These are phyloP conservation scores for Sarcomyxa edulis DNA, from an alignment of 768 basidiomycete genomes.

Conservation along the genomic window DNA sequence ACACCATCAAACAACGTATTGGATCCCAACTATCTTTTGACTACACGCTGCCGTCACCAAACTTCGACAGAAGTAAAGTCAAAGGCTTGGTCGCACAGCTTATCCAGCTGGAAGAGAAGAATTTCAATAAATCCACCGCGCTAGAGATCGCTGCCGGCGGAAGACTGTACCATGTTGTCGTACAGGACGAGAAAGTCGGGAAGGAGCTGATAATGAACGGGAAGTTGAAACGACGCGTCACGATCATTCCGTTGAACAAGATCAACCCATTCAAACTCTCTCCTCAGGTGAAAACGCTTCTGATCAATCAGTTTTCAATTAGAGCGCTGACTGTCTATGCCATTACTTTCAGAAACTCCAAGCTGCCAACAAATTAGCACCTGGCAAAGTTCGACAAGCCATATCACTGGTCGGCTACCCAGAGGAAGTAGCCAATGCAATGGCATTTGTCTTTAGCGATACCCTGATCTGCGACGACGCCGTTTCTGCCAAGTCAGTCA, in stretches of 20 bases:
- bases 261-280: constrained; percentile 58
- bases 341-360: constrained; percentile 71
- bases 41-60: constrained; percentile 68
- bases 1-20: constrained; percentile 59
- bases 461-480: constrained; percentile 90
- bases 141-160: constrained; percentile 90
- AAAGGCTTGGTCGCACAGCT: constrained; percentile 91
- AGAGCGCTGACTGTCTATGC: too few species aligned
- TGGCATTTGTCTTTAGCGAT: constrained; percentile 91
- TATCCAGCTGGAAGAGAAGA: constrained; percentile 63
- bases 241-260: constrained; percentile 91
- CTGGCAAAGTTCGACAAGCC: constrained; percentile 78
- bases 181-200: constrained; percentile 86
- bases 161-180: constrained; percentile 89
- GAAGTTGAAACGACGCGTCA: constrained; percentile 79
- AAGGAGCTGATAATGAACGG: constrained; percentile 75
- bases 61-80: constrained; percentile 82
- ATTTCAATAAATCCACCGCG: constrained; percentile 81
- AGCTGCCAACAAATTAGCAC: constrained; percentile 65
- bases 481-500: constrained; percentile 80
- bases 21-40: constrained; percentile 78
- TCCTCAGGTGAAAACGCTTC: constrained; percentile 29
- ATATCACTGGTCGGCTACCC: constrained; percentile 85
- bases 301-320: too few species aligned
- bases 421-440: constrained; percentile 78